These are phyloP conservation scores for Candida sithepensis DNA, from an alignment of 805 yeast species.

Conservation along the genomic window DNA sequence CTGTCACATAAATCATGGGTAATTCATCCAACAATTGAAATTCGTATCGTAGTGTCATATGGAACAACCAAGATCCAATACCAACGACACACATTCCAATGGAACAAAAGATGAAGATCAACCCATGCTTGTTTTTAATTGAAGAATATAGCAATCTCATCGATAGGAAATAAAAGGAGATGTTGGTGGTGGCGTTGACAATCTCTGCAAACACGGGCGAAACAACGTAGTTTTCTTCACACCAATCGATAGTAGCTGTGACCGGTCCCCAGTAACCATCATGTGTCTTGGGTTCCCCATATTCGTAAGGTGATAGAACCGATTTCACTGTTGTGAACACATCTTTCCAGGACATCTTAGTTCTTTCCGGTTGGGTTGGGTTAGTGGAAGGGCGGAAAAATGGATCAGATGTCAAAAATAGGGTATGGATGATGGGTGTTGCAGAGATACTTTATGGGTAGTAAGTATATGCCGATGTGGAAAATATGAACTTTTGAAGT, in stretches of 20 bases:
- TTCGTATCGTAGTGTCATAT: conserved; percentile 85
- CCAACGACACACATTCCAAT: conserved; percentile 84
- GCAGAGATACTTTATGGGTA: too few relatives aligned
- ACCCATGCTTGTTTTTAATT: conserved; percentile 55
- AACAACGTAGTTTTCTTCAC: conserved; percentile 94
- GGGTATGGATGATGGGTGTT: too few relatives aligned
- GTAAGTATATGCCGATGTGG: too few relatives aligned
- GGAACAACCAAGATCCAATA: conserved; percentile 89
- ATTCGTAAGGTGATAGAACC: conserved; percentile 11
- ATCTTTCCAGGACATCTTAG: background rate
- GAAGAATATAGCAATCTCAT: conserved; percentile 45
- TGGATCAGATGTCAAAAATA: too few relatives aligned
- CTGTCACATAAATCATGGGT: conserved; percentile 95
- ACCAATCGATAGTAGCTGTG: conserved; percentile 95
- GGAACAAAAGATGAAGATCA: conserved; percentile 63
- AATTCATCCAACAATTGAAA: conserved; percentile 87
- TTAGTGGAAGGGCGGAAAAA: too few relatives aligned
- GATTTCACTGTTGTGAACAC: background rate
- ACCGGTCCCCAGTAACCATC: conserved; percentile 72
- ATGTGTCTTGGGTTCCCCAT: conserved; percentile 14
- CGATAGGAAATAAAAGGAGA: conserved; percentile 41
- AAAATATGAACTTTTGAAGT: too few relatives aligned
- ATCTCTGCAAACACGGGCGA: conserved; percentile 83
- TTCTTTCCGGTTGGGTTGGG: too few relatives aligned
- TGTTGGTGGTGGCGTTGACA: conserved; percentile 80